Conservation (phyloP, 208 protist genomes). For the Trypanosoma rangeli region DNA sequence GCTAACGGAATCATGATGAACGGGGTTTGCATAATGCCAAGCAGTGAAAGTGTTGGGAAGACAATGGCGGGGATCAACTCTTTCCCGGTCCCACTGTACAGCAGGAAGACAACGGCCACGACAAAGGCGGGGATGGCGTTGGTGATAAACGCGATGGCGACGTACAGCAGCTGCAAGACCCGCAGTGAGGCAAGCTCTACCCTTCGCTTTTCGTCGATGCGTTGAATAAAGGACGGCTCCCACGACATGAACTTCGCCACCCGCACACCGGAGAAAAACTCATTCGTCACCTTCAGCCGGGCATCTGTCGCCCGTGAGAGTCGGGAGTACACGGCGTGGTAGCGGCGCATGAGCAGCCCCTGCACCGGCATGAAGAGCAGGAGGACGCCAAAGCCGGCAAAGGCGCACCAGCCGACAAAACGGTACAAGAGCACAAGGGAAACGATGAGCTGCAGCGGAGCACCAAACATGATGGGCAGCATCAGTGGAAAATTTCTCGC, state of each 20-base stretch:
- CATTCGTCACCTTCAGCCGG: constrained; percentile 89
- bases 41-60: constrained; percentile 78
- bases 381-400: constrained; percentile 70
- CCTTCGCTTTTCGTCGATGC: constrained; percentile 33
- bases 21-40: constrained; percentile 76
- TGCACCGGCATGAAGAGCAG: constrained; percentile 72
- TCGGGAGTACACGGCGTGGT: constrained; percentile 24
- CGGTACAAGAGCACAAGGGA: constrained; percentile 44
- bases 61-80: constrained; percentile 66
- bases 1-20: constrained; percentile 76
- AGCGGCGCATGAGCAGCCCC: constrained; percentile 38
- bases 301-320: constrained; percentile 66
- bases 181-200: constrained; percentile 29
- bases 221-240: constrained; percentile 59
- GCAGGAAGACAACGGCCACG: constrained; percentile 30
- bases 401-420: constrained; percentile 62
- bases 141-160: constrained; percentile 37
- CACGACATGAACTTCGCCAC: constrained; percentile 94
- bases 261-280: constrained; percentile 92
- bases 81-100: constrained; percentile 38
- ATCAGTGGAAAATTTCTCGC: constrained; percentile 46
- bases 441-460: constrained; percentile 67
- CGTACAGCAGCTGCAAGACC: constrained; percentile 15
- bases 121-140: constrained; percentile 40
- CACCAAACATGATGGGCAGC: constrained; percentile 53